phyloP scores from a whole-genome alignment of 176 grass and related monocot genomes.

The sorghum (Sorghum bicolor) region DNA sequence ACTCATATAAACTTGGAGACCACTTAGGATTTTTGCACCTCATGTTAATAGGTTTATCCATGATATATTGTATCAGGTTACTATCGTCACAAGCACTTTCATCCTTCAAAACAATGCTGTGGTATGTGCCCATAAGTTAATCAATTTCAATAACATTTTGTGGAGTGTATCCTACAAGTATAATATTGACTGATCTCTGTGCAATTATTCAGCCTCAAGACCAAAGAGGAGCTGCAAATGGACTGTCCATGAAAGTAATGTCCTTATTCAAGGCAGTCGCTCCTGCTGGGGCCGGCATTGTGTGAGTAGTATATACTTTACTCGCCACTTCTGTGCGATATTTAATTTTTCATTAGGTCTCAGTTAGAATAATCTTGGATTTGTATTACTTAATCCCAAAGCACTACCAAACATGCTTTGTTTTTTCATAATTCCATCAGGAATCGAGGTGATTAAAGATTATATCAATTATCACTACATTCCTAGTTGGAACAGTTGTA shows the following conservation, averaged over 20 bases:
- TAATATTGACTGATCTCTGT: background rate
- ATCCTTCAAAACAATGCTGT: conserved; percentile 67
- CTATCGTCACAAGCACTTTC: conserved; percentile 37
- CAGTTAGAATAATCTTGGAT: background rate
- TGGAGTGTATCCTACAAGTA: no score
- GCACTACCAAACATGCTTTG: background rate
- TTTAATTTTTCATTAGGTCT: background rate
- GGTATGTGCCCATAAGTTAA: conserved; percentile 22
- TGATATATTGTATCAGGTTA: conserved; percentile 19
- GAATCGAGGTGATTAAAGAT: no score
- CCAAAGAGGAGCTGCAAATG: conserved; percentile 77
- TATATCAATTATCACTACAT: no score
- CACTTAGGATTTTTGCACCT: background rate
- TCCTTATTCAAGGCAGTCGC: conserved; percentile 62
- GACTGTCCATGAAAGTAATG: conserved; percentile 47
- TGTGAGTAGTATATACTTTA: conserved; percentile 36
- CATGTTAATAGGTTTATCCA: background rate
- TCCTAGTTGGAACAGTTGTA: no score
- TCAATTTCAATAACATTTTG: background rate
- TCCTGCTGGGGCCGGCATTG: conserved; percentile 49
- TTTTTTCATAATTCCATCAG: no score
- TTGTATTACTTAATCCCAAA: background rate
- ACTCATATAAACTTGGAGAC: background rate
- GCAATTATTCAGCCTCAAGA: conserved; percentile 41
- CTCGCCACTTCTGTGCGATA: background rate